Percentiles rank a stretch among this genome's conserved stretches.
phyloP scores from a whole-genome alignment of 345 rosid species.

The Linum tenue region DNA sequence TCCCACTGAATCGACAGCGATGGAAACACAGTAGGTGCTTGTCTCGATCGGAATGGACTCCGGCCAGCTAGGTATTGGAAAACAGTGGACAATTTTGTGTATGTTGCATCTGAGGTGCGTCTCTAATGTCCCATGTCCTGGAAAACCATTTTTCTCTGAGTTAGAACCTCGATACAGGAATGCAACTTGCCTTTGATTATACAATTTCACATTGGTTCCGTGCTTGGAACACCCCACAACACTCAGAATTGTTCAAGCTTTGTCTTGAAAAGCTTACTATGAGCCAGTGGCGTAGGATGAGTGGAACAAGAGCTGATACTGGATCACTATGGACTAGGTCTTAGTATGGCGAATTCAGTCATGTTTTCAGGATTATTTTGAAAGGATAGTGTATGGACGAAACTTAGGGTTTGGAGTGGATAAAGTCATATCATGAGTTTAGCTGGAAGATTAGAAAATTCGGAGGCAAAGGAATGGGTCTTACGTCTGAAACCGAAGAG shows the following conservation, averaged over 20 bases:
- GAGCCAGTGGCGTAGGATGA: too few relatives aligned
- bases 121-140: slow-evolving; percentile 10
- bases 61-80: slow-evolving; percentile 99
- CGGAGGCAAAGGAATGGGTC: too few relatives aligned
- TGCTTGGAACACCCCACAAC: neutral
- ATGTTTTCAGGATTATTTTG: too few relatives aligned
- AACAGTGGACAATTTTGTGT: slow-evolving; percentile 84
- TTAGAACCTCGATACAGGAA: slow-evolving; percentile 4
- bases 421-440: too few relatives aligned
- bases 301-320: too few relatives aligned
- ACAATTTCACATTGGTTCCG: neutral
- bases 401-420: too few relatives aligned
- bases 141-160: slow-evolving; percentile 6
- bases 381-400: too few relatives aligned
- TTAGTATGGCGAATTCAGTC: too few relatives aligned
- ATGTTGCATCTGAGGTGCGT: slow-evolving; percentile 97
- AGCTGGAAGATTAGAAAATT: too few relatives aligned
- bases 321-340: too few relatives aligned
- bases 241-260: neutral
- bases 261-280: neutral
- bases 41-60: slow-evolving; percentile 97
- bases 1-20: slow-evolving; percentile 52
- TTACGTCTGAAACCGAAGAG: too few relatives aligned
- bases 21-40: slow-evolving; percentile 98
- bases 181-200: neutral